Evolutionary conservation across 1,139 yeast species (phyloP), one percentile per base, ranked within the genome.

Genomic region (Eremothecium coryli): DNA sequence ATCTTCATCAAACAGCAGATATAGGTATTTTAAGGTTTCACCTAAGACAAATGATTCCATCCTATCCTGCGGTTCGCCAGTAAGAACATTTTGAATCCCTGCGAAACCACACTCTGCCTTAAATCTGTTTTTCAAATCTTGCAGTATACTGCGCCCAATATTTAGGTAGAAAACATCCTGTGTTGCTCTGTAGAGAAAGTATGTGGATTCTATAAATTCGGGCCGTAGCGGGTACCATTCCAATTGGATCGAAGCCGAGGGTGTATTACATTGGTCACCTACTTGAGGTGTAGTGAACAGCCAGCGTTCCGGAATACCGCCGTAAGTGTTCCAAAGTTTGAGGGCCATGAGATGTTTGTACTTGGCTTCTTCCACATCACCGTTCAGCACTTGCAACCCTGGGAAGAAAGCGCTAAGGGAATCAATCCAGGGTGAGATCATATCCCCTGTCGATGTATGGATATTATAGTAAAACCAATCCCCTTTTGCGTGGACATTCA

Each of bases 181-280:
- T 0, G 96, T 88, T 1, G 95, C 95, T 32, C 82, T 65, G 50
- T 81, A 86, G 13, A 88, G 61, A 50, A 79, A 79, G 56, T 85
- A 88, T 0, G 93, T 84, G 0, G 94, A 81, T 53, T 88, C 97
- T 25, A 84, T 68, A 48, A 86, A 84, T 50, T 88, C 97, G 0
- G 97, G 97, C 37, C 97, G 61, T 35, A 88, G 63, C 1, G 95
- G 95, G 50, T 85, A 88, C 95, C 95, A 86, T 52, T 82, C 95
- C 27, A 88, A 61, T 0, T 71, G 65, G 2, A 77, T 58, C 1
- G 22, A 36, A 11, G 22, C 17, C 7, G 10, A 9, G 4, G 21
- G 28, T 23, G 13, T 18, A 15, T 23, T 23, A 25, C n/a, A 14
- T 12, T 9, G n/a, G 7, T 14, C 21, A n/a, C 11, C 24, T 13